Evolutionary conservation across 1,139 yeast species (phyloP), one percentile per base, ranked within the genome.

Genomic region (Yamadazyma mexicana): DNA sequence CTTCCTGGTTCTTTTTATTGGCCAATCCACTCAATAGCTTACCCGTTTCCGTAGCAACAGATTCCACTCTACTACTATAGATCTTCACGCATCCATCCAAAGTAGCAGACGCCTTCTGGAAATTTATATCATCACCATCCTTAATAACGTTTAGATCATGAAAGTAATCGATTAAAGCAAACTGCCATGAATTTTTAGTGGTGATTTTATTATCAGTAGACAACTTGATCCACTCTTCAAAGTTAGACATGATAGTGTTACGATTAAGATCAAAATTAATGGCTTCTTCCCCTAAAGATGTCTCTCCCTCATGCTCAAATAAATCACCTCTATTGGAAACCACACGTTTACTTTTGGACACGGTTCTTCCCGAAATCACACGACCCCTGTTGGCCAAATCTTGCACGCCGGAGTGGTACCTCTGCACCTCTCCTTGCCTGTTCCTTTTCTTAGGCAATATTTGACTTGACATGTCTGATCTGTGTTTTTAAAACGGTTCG

Each of bases 41-140:
- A 3, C 96, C 95, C 0, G 97, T 88, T 53, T 91, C 98, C 1
- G 86, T 83, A 2, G 92, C 95, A 0, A 88, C 95, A 0, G 95
- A 85, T 51, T 91, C 98, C 14, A 92, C 91, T 53, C 98, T 76
- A 24, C 67, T 63, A 48, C 59, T 59, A 41, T 67, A 68, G 37
- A 66, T 69, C 50, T 68, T 65, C 5, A 68, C 70, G 52, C 73
- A 70, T 6, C 73, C 71, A 45, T 64, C 70, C 30, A 61, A 48
- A 4, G 68, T 64, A 9, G 71, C 71, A 20, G 66, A 58, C 2
- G 71, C 74, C 39, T 68, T 54, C 48, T 64, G 75, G 51, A 69
- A 69, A 49, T 69, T 69, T 45, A 69, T 69, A 35, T 58, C 62
- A 28, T 65, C 75, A 5, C 75, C 76, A 45, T 69, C 73, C 42